Evolutionary conservation across 805 yeast species (phyloP).

Genomic region (Crinitomyces ghanaensis): DNA sequence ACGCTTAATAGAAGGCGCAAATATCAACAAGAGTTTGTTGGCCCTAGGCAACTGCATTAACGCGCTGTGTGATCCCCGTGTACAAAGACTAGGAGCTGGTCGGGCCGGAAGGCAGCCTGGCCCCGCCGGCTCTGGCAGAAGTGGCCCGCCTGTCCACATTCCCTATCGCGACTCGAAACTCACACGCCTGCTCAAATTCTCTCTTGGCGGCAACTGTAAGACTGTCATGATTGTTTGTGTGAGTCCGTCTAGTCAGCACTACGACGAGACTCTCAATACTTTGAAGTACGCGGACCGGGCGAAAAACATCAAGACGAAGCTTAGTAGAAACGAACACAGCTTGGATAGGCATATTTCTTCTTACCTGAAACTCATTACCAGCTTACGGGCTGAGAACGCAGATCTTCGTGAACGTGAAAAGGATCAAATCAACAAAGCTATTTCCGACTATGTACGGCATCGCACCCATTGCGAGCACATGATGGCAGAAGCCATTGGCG

Average conservation of each 20-base stretch:
- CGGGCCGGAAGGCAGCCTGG: too few species aligned
- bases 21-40: slow-evolving; percentile 74
- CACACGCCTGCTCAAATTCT: slow-evolving; percentile 75
- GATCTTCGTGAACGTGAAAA: slow-evolving; percentile 41
- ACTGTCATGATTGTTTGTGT: slow-evolving; percentile 95
- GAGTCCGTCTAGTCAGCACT: slow-evolving; percentile 75
- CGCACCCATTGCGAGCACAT: slow-evolving; percentile 8
- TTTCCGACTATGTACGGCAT: slow-evolving; percentile 7
- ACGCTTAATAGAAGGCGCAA: slow-evolving; percentile 82
- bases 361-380: slow-evolving; percentile 72
- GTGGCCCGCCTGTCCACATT: too few species aligned
- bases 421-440: slow-evolving; percentile 10
- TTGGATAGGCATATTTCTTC: slow-evolving; percentile 77
- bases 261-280: slow-evolving; percentile 88
- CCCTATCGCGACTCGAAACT: slow-evolving; percentile 89
- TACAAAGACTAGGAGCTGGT: too few species aligned
- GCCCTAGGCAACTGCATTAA: slow-evolving; percentile 92
- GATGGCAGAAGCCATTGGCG: slow-evolving; percentile 14
- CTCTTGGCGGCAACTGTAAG: slow-evolving; percentile 88
- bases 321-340: slow-evolving; percentile 60
- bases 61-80: slow-evolving; percentile 69
- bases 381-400: slow-evolving; percentile 64
- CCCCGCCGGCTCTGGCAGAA: too few species aligned
- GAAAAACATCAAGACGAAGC: slow-evolving; percentile 76
- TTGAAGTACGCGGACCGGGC: slow-evolving; percentile 87